Evolutionary conservation across 176 grass and related monocot species (phyloP), one percentile per base, ranked within the genome.

Genomic region (Paspalum vaginatum): DNA sequence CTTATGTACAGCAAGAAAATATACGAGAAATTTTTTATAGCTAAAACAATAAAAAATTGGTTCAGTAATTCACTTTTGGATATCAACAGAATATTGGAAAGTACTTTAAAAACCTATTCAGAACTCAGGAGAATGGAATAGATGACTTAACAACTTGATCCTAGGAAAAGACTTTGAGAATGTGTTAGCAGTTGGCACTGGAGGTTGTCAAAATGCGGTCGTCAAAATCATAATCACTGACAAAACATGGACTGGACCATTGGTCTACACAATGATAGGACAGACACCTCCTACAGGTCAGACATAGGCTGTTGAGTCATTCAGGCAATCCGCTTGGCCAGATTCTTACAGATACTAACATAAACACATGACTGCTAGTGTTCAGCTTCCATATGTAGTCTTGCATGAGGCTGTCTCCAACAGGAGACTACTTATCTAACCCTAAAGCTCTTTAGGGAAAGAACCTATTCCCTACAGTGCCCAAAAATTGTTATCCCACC

Each of bases 321-420:
- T 77, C 5, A 2, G 9, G 6, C 11, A 47, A 50, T 49, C 43
- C 21, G 44, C 49, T 77, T 63, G 11, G 6, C 44, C 17, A 78
- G 18, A 50, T 18, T 4, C 75, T 78, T 61, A 26, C 44, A 50
- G 75, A 37, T 3, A 64, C 41, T 74, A 54, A 75, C 32, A 57
- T 42, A 75, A 73, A 2, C 39, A 40, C 24, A 61, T 18, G 13
- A 47, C 44, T 14, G 22, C 8, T 27, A 32, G 12, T 48, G 43
- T n/a, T 39, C 25, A 39, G 32, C 17, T 39, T 77, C 24, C 74
- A 62, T 62, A 62, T 76, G 56, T 15, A 57, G 52, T 22, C 18
- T 24, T 26, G 55, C 41, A 32, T 45, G 46, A 44, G 18, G 25
- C 32, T 32, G 32, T 32, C 32, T 32, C 32, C 32, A 32, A 32